Evolutionary conservation across 768 basidiomycete genomes (phyloP).

Genomic region (Multifurca ochricompacta): DNA sequence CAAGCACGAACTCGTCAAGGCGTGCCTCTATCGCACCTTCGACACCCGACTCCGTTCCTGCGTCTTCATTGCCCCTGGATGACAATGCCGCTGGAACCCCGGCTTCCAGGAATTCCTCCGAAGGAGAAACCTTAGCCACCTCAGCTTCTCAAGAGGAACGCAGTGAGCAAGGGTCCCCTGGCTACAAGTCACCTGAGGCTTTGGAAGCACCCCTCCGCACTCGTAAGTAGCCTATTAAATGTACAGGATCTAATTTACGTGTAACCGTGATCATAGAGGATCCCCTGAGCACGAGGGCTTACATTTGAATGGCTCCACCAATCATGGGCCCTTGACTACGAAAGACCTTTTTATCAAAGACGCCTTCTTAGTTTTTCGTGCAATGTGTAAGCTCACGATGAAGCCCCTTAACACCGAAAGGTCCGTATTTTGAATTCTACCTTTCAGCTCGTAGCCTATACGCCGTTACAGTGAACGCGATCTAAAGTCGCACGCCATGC

Average conservation of each 20-base stretch:
- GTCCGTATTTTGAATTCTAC: constrained; percentile 34
- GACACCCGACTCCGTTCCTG: constrained; percentile 20
- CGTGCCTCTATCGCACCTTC: constrained; percentile 10
- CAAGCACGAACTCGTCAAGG: constrained; percentile 7
- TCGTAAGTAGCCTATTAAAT: constrained; percentile 1
- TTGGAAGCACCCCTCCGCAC: not conserved
- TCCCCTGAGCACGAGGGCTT: not conserved
- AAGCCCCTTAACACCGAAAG: constrained; percentile 92
- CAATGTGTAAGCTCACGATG: constrained; percentile 96
- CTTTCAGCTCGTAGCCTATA: constrained; percentile 15
- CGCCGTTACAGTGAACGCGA: constrained; percentile 71
- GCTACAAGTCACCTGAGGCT: not conserved
- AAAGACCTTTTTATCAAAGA: constrained; percentile 94
- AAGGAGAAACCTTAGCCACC: not conserved
- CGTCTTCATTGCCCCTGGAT: constrained; percentile 7
- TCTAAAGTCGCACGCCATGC: constrained; percentile 92
- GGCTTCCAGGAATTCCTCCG: not conserved
- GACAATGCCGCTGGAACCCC: not conserved
- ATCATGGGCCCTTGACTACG: constrained; percentile 47
- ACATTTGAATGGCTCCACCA: constrained; percentile 20
- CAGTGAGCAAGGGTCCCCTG: not conserved
- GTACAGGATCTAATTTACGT: too few species aligned
- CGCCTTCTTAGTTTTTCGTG: constrained; percentile 95
- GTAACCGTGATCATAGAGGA: constrained; percentile 7
- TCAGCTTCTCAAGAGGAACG: not conserved